These are phyloP conservation scores for Marasmius fiardii DNA, from an alignment of 1,284 basidiomycete species.

Conservation along the genomic window DNA sequence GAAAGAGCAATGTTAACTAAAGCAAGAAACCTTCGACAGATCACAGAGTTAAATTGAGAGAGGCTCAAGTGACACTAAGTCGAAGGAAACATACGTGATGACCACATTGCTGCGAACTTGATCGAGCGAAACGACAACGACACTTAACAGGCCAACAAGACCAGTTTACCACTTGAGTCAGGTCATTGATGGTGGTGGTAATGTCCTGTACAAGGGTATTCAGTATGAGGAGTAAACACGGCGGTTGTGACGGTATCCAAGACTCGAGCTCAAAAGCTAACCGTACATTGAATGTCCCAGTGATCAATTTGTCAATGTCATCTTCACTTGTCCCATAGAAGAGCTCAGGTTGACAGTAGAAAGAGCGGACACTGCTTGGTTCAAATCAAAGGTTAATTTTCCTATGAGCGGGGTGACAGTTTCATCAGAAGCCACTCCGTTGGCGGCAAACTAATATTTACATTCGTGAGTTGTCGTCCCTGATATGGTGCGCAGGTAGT, in stretches of 20 bases:
- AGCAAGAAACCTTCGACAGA: too few species aligned
- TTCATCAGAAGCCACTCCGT: conserved; percentile 19
- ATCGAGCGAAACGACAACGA: conserved; percentile 24
- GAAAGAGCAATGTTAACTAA: too few species aligned
- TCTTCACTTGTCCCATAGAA: conserved; percentile 20
- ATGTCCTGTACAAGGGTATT: conserved; percentile 19
- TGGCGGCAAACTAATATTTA: conserved; percentile 14
- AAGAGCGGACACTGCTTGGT: conserved; percentile 21
- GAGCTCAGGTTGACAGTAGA: conserved; percentile 14
- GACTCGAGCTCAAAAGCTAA: too few species aligned
- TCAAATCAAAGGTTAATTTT: conserved; percentile 22
- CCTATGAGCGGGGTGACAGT: conserved; percentile 25
- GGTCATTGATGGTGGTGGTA: conserved; percentile 19
- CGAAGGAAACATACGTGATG: too few species aligned
- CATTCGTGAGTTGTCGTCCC: too few species aligned
- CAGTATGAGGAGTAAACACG: background rate
- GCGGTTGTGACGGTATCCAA: too few species aligned
- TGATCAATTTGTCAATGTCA: conserved; percentile 23
- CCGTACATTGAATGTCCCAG: conserved; percentile 22
- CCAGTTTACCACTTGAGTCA: conserved; percentile 16
- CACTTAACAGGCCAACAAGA: conserved; percentile 21
- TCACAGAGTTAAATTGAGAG: too few species aligned
- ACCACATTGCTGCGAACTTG: conserved; percentile 24
- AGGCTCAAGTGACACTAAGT: too few species aligned
- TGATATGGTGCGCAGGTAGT: background rate